A percentile compares a stretch with the other conserved stretches of the same genome.
Conservation (phyloP, 2,329 filamentous ascomycete genomes). For the Bipolaris sorokiniana region DNA sequence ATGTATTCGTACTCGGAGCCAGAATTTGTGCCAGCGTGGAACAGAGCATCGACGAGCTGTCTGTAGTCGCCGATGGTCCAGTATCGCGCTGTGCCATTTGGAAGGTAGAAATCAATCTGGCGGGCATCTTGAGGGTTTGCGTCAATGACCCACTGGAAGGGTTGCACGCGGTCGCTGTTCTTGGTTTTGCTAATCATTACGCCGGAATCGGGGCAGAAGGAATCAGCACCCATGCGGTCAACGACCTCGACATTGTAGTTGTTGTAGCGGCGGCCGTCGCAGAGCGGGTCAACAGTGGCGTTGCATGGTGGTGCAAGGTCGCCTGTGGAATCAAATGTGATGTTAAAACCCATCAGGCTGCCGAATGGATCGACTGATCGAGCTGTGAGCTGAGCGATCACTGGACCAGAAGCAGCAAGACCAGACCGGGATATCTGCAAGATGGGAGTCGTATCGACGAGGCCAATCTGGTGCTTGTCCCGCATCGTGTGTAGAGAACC, state of each 20-base stretch:
- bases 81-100: constrained; percentile 56
- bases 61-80: constrained; percentile 61
- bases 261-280: constrained; percentile 59
- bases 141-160: constrained; percentile 63
- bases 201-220: constrained; percentile 59
- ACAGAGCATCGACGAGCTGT: constrained; percentile 61
- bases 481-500: constrained; percentile 61
- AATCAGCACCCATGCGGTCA: constrained; percentile 62
- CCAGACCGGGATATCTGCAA: constrained; percentile 55
- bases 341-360: constrained; percentile 57
- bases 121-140: constrained; percentile 61
- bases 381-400: constrained; percentile 57
- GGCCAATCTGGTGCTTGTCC: constrained; percentile 60
- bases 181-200: constrained; percentile 63
- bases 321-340: constrained; percentile 50
- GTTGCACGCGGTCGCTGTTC: constrained; percentile 49
- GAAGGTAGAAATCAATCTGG: constrained; percentile 58
- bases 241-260: constrained; percentile 62
- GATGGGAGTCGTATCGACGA: constrained; percentile 54
- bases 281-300: constrained; percentile 52
- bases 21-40: constrained; percentile 61
- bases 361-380: constrained; percentile 53
- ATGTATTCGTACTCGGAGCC: constrained; percentile 59
- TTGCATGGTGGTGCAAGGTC: constrained; percentile 57
- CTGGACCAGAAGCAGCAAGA: constrained; percentile 52